Evolutionary conservation across 345 rosid species (phyloP), one percentile per base, ranked within the genome.

Genomic region (Bretschneidera sinensis): DNA sequence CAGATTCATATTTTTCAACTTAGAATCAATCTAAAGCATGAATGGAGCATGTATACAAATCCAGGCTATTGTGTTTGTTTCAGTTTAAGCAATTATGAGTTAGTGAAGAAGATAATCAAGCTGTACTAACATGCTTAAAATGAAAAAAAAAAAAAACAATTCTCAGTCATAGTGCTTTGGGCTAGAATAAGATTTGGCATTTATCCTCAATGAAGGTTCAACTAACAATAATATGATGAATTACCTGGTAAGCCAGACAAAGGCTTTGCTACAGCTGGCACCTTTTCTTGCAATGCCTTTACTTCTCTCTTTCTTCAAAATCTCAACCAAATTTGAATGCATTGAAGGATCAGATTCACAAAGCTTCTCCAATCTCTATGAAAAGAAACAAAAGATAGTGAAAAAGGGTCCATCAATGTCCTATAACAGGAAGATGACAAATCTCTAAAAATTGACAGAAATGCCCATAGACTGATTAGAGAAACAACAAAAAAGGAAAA

Each of bases 221-320:
- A 28, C 8, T 28, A 31, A 4, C 35, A 31, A 9, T 31, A 4
- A 31, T n/a, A n/a, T n/a, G n/a, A n/a, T n/a, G 45, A 39, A 5
- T 4, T 69, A 94, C 99, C 97, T 87, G 67, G 96, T 82, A 56
- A 94, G 99, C 99, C 99, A 94, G 55, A 94, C 83, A 60, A 88
- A 39, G 61, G 97, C 89, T 73, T 63, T 78, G 70, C 97, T 77
- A 55, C 95, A 84, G 71, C 99, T 94, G 66, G 35, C 33, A 9
- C 55, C 65, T 76, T 79, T 83, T 66, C 66, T 80, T 23, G 78
- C 74, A 52, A 48, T 74, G 64, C 89, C 97, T 63, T 87, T 90
- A 48, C 54, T 39, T 19, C 21, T 55, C 68, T 89, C 99, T 74
- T 87, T 85, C 65, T 82, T 86, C 74, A 94, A 68, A 15, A 89